Evolutionary conservation across 257 asterid species (phyloP), one percentile per base, ranked within the genome.

Genomic region (Solanum pinnatisectum): DNA sequence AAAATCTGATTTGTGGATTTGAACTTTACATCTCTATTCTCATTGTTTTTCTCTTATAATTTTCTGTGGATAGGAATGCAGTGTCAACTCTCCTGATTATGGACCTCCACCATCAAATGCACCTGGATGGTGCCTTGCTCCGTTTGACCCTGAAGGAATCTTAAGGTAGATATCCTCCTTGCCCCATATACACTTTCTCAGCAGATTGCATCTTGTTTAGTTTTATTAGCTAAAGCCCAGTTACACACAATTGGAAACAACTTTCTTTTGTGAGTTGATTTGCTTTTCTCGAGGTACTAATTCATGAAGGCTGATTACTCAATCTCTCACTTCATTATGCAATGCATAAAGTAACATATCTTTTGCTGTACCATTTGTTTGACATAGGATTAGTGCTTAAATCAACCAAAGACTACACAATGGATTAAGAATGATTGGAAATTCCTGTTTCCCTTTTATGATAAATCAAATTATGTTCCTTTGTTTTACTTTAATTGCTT

Each of bases 61-160:
- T 87, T 63, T 36, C 32, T 49, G 70, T 30, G 44, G 72, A 72
- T 89, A 96, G 98, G 98, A 94, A 90, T 96, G 99, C 93, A 96
- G 98, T 86, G 89, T 93, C 87, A 96, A 94, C 71, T 93, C 99
- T 68, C 99, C 99, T 90, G 98, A 94, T 91, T 95, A 94, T 90
- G 99, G 99, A 83, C 96, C 98, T 83, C 92, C 89, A 70, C 99
- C 97, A 56, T 89, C 94, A 63, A 90, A 96, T 92, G 91, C 98
- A 72, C 98, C 99, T 87, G 94, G 89, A 83, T 96, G 99, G 99
- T 96, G 99, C 88, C 94, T 92, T 73, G 96, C 99, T 90, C 98
- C 99, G 16, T 96, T 96, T 87, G 99, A 96, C 88, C 99, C 99
- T 4, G 99, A 95, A 93, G 99, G 99, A 40, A 91, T 95, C 89